These are phyloP conservation scores for Chaetothyriales sp. DNA, from an alignment of 2,329 filamentous ascomycete species.

Conservation along the genomic window DNA sequence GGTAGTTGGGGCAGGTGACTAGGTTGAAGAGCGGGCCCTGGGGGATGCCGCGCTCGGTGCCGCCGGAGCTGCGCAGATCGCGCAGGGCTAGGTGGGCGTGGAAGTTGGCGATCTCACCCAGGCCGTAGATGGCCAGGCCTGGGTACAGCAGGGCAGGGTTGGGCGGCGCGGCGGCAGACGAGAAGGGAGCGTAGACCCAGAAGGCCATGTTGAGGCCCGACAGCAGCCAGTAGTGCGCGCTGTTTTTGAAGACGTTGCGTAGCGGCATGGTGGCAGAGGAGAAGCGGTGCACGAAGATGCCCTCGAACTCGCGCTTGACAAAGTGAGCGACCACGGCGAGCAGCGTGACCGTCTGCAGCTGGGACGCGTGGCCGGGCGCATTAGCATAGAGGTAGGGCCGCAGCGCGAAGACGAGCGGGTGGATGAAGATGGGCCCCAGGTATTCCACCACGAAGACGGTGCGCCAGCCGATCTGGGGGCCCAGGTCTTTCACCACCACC, in stretches of 20 bases:
- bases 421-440: conserved; percentile 77
- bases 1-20: conserved; percentile 95
- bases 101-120: conserved; percentile 71
- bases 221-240: conserved; percentile 80
- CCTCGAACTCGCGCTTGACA: conserved; percentile 88
- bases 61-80: conserved; percentile 61
- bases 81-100: conserved; percentile 67
- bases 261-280: conserved; percentile 87
- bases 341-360: conserved; percentile 59
- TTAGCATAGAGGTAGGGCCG: conserved; percentile 59
- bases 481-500: conserved; percentile 84
- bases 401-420: conserved; percentile 56
- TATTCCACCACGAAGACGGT: conserved; percentile 96
- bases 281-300: conserved; percentile 88
- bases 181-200: conserved; percentile 68
- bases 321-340: conserved; percentile 70
- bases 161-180: conserved; percentile 45
- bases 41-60: conserved; percentile 79
- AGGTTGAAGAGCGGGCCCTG: conserved; percentile 67
- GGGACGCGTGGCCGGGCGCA: conserved; percentile 41
- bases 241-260: conserved; percentile 88
- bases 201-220: conserved; percentile 69
- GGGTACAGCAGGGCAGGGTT: conserved; percentile 47
- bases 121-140: conserved; percentile 57
- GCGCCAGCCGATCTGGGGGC: conserved; percentile 78